These are phyloP conservation scores for Zanthoxylum bungeanum DNA, from an alignment of 345 rosid species.

Conservation along the genomic window DNA sequence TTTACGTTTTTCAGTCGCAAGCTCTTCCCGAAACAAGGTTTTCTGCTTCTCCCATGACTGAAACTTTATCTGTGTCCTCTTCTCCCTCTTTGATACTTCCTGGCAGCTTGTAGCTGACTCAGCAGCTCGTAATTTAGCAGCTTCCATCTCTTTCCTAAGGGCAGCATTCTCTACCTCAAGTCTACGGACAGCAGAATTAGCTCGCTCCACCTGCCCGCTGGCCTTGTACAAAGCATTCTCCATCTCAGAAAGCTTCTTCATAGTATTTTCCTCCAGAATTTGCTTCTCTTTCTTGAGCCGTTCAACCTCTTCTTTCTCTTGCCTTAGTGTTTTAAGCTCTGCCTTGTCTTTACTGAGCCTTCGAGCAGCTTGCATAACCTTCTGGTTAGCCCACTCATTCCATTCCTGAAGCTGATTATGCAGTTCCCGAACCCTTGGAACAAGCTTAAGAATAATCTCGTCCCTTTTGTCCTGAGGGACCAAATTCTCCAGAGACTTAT, in stretches of 20 bases:
- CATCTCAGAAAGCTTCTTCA: slow-evolving; percentile 84
- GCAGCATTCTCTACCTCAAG: slow-evolving; percentile 73
- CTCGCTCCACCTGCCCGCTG: slow-evolving; percentile 72
- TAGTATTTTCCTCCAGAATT: slow-evolving; percentile 64
- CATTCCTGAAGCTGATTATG: slow-evolving; percentile 81
- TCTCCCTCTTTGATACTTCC: slow-evolving; percentile 79
- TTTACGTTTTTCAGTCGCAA: slow-evolving; percentile 52
- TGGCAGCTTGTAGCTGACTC: slow-evolving; percentile 74
- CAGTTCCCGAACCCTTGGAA: slow-evolving; percentile 45
- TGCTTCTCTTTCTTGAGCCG: slow-evolving; percentile 80
- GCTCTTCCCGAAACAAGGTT: slow-evolving; percentile 66
- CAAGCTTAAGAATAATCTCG: slow-evolving; percentile 51
- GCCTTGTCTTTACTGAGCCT: slow-evolving; percentile 80
- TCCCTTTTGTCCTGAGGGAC: slow-evolving; percentile 52
- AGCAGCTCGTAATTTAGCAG: slow-evolving; percentile 56
- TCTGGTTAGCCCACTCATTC: slow-evolving; percentile 96
- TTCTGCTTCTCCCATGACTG: slow-evolving; percentile 89
- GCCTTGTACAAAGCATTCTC: slow-evolving; percentile 75
- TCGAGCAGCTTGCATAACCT: slow-evolving; percentile 93
- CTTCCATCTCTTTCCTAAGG: slow-evolving; percentile 69
- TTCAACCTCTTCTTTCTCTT: slow-evolving; percentile 88
- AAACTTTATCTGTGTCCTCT: slow-evolving; percentile 49
- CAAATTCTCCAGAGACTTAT: slow-evolving; percentile 44
- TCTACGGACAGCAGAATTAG: slow-evolving; percentile 67
- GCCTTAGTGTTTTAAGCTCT: slow-evolving; percentile 79